Conservation (phyloP, 2,329 filamentous ascomycete species). For the Trichoderma sp. region DNA sequence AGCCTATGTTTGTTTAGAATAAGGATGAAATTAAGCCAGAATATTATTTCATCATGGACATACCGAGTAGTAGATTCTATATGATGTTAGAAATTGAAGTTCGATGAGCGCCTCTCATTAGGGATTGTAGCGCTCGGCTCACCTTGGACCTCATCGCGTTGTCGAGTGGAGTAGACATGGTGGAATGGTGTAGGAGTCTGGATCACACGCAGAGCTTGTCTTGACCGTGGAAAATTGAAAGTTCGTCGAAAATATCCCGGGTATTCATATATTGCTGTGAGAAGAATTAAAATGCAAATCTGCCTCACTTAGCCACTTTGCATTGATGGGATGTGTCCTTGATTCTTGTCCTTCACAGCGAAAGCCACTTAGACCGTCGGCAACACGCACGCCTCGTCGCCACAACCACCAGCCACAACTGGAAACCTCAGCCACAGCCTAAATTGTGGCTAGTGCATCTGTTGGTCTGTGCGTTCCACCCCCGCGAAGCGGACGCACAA, state of each 20-base stretch:
- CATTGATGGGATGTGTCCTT: conserved; percentile 22
- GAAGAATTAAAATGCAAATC: neutral
- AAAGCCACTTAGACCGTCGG: conserved; percentile 13
- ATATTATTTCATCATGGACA: conserved; percentile 16
- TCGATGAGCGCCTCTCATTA: neutral
- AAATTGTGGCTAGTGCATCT: neutral
- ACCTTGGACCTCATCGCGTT: conserved; percentile 71
- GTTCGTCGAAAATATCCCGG: too few relatives aligned
- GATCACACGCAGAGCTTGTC: neutral
- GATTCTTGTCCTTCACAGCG: neutral
- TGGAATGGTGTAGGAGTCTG: conserved; percentile 30
- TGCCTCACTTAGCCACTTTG: neutral
- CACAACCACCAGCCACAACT: conserved; percentile 21
- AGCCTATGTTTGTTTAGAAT: conserved; percentile 53
- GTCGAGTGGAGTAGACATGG: conserved; percentile 71
- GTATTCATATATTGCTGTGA: neutral
- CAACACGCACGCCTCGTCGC: conserved; percentile 23
- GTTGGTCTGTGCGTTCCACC: conserved; percentile 31
- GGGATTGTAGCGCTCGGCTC: conserved; percentile 30
- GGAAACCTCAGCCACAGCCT: neutral
- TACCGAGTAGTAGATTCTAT: conserved; percentile 59
- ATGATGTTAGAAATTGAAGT: neutral
- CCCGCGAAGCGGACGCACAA: conserved; percentile 35
- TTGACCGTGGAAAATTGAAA: neutral
- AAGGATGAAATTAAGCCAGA: neutral